Conservation (phyloP, 2,329 filamentous ascomycete species). For the Trichoderma sp. region DNA sequence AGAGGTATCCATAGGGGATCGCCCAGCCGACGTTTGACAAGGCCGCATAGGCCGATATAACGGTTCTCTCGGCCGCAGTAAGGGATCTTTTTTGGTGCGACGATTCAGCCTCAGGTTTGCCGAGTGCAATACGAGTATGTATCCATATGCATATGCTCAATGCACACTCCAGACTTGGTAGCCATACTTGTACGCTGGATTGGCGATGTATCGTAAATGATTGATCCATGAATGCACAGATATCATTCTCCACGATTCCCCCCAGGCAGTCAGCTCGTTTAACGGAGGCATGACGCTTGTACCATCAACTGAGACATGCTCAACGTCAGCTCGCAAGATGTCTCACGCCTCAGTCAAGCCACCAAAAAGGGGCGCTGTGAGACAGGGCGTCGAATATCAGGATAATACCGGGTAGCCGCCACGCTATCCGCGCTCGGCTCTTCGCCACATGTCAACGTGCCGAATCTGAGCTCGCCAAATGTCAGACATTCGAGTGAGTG, state of each 20-base stretch:
- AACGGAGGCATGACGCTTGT: background rate
- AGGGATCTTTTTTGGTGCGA: background rate
- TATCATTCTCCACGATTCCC: background rate
- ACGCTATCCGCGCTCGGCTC: background rate
- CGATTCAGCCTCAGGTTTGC: background rate
- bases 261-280: background rate
- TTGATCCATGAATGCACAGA: background rate
- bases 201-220: background rate
- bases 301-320: background rate
- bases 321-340: background rate
- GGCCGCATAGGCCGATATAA: background rate
- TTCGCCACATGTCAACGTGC: background rate
- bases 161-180: background rate
- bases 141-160: background rate
- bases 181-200: background rate
- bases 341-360: background rate
- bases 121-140: background rate
- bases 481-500: background rate
- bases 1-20: background rate
- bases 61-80: background rate
- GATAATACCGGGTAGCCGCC: background rate
- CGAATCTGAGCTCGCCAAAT: background rate
- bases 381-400: background rate
- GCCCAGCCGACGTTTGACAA: background rate
- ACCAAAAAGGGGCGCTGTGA: background rate